Evolutionary conservation across 768 basidiomycete genomes (phyloP).

Genomic region (Lactarius evosmus): DNA sequence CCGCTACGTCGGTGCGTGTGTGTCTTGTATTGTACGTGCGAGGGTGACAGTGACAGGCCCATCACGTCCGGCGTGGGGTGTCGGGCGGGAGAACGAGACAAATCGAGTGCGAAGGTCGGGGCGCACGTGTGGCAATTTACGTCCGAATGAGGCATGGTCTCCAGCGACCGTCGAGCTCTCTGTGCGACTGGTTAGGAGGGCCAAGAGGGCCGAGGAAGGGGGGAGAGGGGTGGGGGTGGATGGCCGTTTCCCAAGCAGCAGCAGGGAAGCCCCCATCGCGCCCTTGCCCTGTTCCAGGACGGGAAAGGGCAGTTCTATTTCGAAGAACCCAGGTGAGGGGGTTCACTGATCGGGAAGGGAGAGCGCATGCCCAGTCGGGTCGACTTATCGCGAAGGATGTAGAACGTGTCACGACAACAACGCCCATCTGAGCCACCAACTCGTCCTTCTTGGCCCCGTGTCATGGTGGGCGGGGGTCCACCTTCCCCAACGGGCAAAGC

Average conservation of each 20-base stretch:
- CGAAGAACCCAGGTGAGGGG: not conserved
- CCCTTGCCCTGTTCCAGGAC: not conserved
- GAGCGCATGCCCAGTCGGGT: not conserved
- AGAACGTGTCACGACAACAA: conserved; percentile 14
- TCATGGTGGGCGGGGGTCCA: conserved; percentile 12
- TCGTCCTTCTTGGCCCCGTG: conserved; percentile 9
- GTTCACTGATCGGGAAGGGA: conserved; percentile 18
- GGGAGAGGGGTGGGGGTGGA: not conserved
- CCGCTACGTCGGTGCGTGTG: not conserved
- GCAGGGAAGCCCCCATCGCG: not conserved
- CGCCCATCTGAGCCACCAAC: conserved; percentile 8
- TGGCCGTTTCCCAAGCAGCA: not conserved
- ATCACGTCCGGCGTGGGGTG: not conserved
- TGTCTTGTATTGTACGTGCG: not conserved
- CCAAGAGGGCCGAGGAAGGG: not conserved
- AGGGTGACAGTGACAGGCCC: not conserved
- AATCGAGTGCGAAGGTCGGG: not conserved
- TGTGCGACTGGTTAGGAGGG: conserved; percentile 2
- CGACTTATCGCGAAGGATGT: conserved; percentile 11
- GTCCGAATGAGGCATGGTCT: not conserved
- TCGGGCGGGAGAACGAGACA: not conserved
- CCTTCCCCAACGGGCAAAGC: not conserved
- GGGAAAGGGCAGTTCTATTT: not conserved
- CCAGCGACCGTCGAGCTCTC: not conserved
- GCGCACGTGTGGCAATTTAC: not conserved